A percentile compares a stretch with the other conserved stretches of the same genome.
phyloP scores from a whole-genome alignment of 1,284 basidiomycete species.

The Ustilago hordei region DNA sequence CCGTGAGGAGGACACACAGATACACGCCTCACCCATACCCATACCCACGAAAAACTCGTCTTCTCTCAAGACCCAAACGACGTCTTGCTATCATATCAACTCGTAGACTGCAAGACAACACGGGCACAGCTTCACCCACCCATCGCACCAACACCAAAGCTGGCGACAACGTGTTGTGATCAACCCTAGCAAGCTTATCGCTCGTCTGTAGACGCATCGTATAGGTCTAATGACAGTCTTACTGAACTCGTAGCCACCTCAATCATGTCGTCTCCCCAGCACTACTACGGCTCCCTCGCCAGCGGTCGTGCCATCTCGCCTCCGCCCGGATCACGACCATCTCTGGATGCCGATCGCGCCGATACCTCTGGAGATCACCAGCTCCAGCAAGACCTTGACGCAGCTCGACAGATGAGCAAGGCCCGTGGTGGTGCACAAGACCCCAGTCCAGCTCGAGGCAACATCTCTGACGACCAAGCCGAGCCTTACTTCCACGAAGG shows the following conservation, averaged over 20 bases:
- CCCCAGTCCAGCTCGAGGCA: conserved; percentile 36
- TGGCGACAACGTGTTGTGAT: too few species aligned
- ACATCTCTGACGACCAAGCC: conserved; percentile 42
- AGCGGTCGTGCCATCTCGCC: conserved; percentile 49
- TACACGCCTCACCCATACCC: neutral
- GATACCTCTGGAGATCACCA: conserved; percentile 50
- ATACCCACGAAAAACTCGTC: neutral
- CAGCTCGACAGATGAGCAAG: conserved; percentile 66
- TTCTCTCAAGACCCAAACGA: too few species aligned
- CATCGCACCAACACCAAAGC: too few species aligned
- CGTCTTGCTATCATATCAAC: too few species aligned
- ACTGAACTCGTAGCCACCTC: neutral
- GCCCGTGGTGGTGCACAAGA: conserved; percentile 43
- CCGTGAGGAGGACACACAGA: neutral
- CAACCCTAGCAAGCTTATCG: too few species aligned
- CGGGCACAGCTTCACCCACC: too few species aligned
- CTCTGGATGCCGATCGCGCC: conserved; percentile 18
- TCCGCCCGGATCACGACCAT: conserved; percentile 12
- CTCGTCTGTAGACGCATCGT: too few species aligned
- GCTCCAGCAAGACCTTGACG: conserved; percentile 66
- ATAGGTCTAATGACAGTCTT: neutral
- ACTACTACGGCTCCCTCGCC: conserved; percentile 39
- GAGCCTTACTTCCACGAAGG: conserved; percentile 51
- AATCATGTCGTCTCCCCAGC: conserved; percentile 46
- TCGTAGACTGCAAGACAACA: too few species aligned